Percentiles rank a stretch among this genome's conserved stretches.
Evolutionary conservation across 2,329 filamentous ascomycete genomes (phyloP).

Genomic region (Aspergillus versicolor): DNA sequence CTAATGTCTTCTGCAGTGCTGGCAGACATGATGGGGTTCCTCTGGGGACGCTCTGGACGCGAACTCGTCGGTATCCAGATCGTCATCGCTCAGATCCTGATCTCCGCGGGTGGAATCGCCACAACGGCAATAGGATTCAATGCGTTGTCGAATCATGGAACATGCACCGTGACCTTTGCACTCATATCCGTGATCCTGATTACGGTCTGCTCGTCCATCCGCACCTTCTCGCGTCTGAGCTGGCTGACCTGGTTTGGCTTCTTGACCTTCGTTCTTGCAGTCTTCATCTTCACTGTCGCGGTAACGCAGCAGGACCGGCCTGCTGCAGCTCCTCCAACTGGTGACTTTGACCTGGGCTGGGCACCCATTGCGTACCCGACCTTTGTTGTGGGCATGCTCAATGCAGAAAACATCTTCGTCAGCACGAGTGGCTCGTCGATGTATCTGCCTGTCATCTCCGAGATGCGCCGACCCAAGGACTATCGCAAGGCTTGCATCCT

Average conservation of each 20-base stretch:
- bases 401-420: conserved; percentile 59
- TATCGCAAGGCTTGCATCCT: conserved; percentile 36
- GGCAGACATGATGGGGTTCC: conserved; percentile 59
- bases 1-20: conserved; percentile 19
- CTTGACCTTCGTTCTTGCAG: conserved; percentile 56
- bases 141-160: conserved; percentile 56
- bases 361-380: conserved; percentile 55
- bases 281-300: conserved; percentile 59
- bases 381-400: conserved; percentile 60
- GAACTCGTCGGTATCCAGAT: conserved; percentile 58
- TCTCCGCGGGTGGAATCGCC: conserved; percentile 58
- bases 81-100: conserved; percentile 59
- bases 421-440: conserved; percentile 59
- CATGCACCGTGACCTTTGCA: conserved; percentile 59
- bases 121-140: conserved; percentile 61
- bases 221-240: conserved; percentile 60
- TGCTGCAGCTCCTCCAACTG: conserved; percentile 59
- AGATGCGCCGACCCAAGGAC: conserved; percentile 58
- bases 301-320: conserved; percentile 59
- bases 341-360: conserved; percentile 61
- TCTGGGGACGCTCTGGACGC: conserved; percentile 53
- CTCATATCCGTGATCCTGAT: conserved; percentile 52
- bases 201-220: conserved; percentile 48
- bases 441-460: conserved; percentile 64
- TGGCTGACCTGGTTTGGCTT: conserved; percentile 65